Evolutionary conservation across 371 early-diverging fungal genomes (phyloP).

Genomic region (Mortierella sp.): DNA sequence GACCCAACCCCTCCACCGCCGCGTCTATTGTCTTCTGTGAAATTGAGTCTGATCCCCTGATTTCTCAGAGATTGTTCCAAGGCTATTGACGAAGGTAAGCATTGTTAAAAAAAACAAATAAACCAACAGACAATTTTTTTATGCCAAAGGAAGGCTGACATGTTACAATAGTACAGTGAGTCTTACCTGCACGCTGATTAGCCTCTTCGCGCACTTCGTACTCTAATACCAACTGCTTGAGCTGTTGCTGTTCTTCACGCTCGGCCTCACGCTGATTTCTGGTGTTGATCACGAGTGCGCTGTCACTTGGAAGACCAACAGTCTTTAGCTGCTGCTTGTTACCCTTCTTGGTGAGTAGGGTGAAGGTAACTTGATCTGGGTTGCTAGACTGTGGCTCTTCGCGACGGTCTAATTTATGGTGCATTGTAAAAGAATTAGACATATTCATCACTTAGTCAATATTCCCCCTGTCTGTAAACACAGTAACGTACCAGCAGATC

Average conservation of each 20-base stretch:
- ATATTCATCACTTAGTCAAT: no score
- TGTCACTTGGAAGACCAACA: constrained; percentile 89
- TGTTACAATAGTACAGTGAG: background rate
- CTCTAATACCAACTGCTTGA: constrained; percentile 91
- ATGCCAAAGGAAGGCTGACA: background rate
- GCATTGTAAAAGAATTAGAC: background rate
- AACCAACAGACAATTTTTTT: background rate
- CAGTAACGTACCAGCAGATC: constrained; percentile 58
- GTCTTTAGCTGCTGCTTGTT: constrained; percentile 89
- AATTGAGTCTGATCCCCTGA: constrained; percentile 55
- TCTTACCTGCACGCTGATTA: constrained; percentile 67
- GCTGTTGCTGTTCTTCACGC: constrained; percentile 87
- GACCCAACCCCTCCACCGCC: constrained; percentile 14
- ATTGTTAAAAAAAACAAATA: background rate
- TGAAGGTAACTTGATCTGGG: constrained; percentile 82
- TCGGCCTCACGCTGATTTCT: constrained; percentile 89
- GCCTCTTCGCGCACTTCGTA: constrained; percentile 90
- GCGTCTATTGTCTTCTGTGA: constrained; percentile 51
- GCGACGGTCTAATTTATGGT: constrained; percentile 25
- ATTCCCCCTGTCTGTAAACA: background rate
- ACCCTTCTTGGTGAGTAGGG: constrained; percentile 91
- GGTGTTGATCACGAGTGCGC: constrained; percentile 85
- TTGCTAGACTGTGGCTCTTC: constrained; percentile 33
- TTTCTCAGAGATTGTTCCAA: constrained; percentile 57
- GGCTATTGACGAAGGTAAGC: constrained; percentile 17